Evolutionary conservation across 2,329 filamentous ascomycete genomes (phyloP), one percentile per base, ranked within the genome.

Genomic region (Annulohypoxylon truncatum): DNA sequence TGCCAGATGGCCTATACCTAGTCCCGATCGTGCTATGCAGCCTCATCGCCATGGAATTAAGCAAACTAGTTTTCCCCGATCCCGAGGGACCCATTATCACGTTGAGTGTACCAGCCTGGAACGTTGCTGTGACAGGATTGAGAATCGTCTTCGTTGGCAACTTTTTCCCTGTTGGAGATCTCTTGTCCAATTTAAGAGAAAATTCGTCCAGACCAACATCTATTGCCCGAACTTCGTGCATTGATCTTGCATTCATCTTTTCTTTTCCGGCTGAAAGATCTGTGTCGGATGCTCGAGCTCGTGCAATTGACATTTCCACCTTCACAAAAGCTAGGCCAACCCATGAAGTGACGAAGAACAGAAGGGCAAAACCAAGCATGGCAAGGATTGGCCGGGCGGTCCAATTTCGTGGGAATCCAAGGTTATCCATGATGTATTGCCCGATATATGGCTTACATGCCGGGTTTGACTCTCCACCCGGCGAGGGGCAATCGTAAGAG

Each of bases 81-180:
- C 92, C 92, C 0, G 90, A 93, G 0, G 92, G 92, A 0, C 92
- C 92, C 91, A 94, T 93, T 68, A 94, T 92, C 22, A 93, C 85
- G 67, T 94, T 94, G 12, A 94, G 75, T 12, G 85, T 81, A 0
- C 91, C 90, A 0, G 92, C 86, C 48, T 87, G 83, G 69, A 94
- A 94, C 0, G 85, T 87, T 0, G 90, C 82, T 1, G 84, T 89
- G 10, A 94, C 83, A 0, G 90, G 89, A 58, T 89, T 84, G 12
- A 94, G 79, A 9, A 94, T 93, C 0, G 79, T 83, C 74, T 87
- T 88, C 0, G 78, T 81, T 0, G 84, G 83, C 1, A 85, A 66
- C 62, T 80, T 87, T 71, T 82, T 84, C 7, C 86, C 86, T 1
- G 80, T 78, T 0, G 83, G 63, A 0, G 82, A 82, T 24, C 85